A percentile compares a stretch with the other conserved stretches of the same genome.
Evolutionary conservation across 148 eudicot genomes (phyloP).

Genomic region (Nyssa sinensis): DNA sequence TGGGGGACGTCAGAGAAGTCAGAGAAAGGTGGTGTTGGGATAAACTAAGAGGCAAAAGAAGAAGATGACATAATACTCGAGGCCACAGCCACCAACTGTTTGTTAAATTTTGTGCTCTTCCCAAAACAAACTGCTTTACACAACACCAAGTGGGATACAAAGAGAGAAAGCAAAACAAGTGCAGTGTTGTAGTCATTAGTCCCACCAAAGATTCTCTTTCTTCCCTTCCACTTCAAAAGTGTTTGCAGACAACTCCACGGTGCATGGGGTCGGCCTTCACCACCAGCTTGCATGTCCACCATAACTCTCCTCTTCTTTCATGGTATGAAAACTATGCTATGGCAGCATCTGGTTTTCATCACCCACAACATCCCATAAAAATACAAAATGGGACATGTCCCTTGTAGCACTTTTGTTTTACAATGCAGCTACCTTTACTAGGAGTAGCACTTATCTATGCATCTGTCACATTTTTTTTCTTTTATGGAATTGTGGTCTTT

Average conservation of each 20-base stretch:
- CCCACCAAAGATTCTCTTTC: slow-evolving; percentile 1
- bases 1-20: slow-evolving; percentile 26
- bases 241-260: background rate
- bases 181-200: background rate
- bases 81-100: slow-evolving; percentile 7
- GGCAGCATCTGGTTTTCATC: background rate
- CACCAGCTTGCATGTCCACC: background rate
- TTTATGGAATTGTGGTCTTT: no score
- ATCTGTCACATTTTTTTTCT: no score
- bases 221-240: background rate
- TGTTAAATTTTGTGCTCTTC: slow-evolving; percentile 10
- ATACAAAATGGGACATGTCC: background rate
- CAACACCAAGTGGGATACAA: background rate
- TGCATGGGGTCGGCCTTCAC: background rate
- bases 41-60: slow-evolving; percentile 8
- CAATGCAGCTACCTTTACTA: no score
- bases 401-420: background rate
- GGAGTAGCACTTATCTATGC: no score
- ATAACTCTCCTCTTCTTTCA: background rate
- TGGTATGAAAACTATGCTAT: background rate
- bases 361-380: background rate
- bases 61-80: slow-evolving; percentile 15
- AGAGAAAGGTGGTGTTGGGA: slow-evolving; percentile 15
- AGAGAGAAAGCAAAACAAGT: background rate
- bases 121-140: background rate